Conservation (phyloP, 148 eudicot species). For the Nepenthes gracilis region DNA sequence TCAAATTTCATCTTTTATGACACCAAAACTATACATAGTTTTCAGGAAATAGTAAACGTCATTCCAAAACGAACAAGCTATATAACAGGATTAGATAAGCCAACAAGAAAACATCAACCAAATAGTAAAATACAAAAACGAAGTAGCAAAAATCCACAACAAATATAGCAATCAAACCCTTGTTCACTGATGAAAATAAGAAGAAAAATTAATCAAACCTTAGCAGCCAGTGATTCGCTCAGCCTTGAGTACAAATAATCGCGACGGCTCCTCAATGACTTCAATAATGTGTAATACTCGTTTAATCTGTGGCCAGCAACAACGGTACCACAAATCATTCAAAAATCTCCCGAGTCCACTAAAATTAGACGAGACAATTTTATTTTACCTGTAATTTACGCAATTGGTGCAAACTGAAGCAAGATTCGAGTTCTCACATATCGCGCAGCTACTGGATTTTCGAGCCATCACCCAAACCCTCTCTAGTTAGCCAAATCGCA, state of each 20-base stretch:
- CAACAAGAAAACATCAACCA: not conserved
- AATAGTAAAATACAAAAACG: no score
- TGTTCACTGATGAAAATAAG: no score
- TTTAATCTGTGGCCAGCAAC: constrained; percentile 48
- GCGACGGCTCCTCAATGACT: constrained; percentile 50
- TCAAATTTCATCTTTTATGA: no score
- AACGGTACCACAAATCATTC: constrained; percentile 3
- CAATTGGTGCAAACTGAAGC: constrained; percentile 65
- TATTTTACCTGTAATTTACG: constrained; percentile 65
- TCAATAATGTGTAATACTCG: constrained; percentile 58
- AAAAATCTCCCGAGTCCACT: not conserved
- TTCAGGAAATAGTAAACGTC: no score
- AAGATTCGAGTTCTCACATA: constrained; percentile 66
- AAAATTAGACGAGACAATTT: not conserved
- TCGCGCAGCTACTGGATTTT: constrained; percentile 44
- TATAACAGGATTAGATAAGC: no score
- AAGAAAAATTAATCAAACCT: constrained; percentile 33
- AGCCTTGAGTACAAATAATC: constrained; percentile 53
- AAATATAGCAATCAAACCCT: no score
- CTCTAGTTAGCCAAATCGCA: no score
- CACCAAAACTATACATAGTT: no score
- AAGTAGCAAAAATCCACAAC: no score
- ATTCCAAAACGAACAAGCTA: no score
- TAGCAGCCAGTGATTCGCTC: constrained; percentile 49
- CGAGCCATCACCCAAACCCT: constrained; percentile 21